A percentile compares a stretch with the other conserved stretches of the same genome.
Conservation (phyloP, 495 filamentous ascomycete species). For the Talaromyces ruber region DNA sequence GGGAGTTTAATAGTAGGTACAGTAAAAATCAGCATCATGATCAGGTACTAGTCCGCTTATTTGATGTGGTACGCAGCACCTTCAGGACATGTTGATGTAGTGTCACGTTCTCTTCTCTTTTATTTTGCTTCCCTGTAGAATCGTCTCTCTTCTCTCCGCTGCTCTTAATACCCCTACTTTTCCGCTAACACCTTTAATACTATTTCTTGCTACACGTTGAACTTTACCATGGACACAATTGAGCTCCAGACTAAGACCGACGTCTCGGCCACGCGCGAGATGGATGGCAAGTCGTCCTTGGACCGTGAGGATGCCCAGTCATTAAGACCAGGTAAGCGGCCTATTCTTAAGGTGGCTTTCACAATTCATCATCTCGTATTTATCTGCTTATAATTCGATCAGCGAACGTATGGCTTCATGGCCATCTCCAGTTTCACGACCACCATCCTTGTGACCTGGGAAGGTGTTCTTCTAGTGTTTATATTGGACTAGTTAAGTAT, state of each 20-base stretch:
- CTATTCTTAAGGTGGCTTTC: constrained; percentile 32
- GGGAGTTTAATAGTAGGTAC: background rate
- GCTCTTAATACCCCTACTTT: background rate
- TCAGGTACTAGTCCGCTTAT: background rate
- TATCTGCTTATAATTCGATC: background rate
- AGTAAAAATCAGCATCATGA: background rate
- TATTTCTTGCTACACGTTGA: background rate
- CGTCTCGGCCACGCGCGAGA: background rate
- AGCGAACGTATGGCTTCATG: constrained; percentile 40
- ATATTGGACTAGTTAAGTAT: background rate
- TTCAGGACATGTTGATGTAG: background rate
- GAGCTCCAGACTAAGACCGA: background rate
- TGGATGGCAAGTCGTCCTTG: background rate
- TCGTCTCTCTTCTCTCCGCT: background rate
- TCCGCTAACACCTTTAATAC: background rate
- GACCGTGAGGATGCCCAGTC: constrained; percentile 20
- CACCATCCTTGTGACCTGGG: constrained; percentile 43
- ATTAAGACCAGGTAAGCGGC: constrained; percentile 41
- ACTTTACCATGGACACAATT: background rate
- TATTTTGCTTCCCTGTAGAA: background rate
- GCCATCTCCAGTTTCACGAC: constrained; percentile 43
- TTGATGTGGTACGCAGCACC: background rate
- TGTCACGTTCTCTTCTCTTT: background rate
- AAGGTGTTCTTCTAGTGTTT: constrained; percentile 22
- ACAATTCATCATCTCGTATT: background rate